A percentile compares a stretch with the other conserved stretches of the same genome.
Conservation (phyloP, 257 asterid species). For the Scutellaria baicalensis region DNA sequence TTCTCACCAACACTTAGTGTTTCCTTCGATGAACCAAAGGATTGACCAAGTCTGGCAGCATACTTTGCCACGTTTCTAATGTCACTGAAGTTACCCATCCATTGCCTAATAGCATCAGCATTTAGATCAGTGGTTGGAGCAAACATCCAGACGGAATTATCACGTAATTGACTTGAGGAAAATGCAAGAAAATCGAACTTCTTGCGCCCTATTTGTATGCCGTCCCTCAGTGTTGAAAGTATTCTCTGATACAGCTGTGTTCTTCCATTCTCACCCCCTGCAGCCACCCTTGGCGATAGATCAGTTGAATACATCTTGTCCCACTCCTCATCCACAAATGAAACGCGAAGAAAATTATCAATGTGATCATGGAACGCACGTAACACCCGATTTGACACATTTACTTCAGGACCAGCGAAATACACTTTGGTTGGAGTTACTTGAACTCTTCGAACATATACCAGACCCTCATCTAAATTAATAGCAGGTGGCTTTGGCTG, state of each 20-base stretch:
- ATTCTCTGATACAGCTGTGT: constrained; percentile 64
- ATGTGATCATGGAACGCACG: constrained; percentile 44
- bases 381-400: constrained; percentile 74
- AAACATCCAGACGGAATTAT: constrained; percentile 91
- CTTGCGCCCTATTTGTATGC: constrained; percentile 65
- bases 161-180: constrained; percentile 86
- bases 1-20: constrained; percentile 41
- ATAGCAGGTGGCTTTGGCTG: constrained; percentile 60
- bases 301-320: constrained; percentile 59
- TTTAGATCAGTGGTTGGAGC: constrained; percentile 38
- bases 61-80: constrained; percentile 83
- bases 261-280: constrained; percentile 21
- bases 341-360: constrained; percentile 79
- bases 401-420: constrained; percentile 78
- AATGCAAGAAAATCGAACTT: constrained; percentile 84
- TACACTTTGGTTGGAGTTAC: constrained; percentile 82
- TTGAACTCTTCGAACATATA: constrained; percentile 75
- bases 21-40: constrained; percentile 82
- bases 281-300: constrained; percentile 34
- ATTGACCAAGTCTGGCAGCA: constrained; percentile 99
- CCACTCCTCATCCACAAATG: constrained; percentile 92
- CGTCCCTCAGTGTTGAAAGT: constrained; percentile 49
- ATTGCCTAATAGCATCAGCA: constrained; percentile 54
- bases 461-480: constrained; percentile 60
- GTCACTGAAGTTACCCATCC: constrained; percentile 79